These are phyloP conservation scores for Schizonepeta tenuifolia DNA, from an alignment of 257 asterid species.

Conservation along the genomic window DNA sequence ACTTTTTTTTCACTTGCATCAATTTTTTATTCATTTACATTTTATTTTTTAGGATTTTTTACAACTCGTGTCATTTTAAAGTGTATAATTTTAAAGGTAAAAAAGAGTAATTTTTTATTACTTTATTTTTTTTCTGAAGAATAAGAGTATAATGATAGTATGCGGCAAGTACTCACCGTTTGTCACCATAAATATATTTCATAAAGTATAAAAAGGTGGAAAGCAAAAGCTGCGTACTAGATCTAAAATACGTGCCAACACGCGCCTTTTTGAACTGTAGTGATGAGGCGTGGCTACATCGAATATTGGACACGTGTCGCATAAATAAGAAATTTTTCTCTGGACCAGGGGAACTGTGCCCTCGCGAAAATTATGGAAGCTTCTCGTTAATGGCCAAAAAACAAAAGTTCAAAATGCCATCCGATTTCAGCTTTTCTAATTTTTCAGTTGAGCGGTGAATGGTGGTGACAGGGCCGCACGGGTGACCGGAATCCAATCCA, in stretches of 20 bases:
- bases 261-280: not conserved
- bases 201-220: not conserved
- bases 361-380: not conserved
- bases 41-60: no score
- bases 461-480: no score
- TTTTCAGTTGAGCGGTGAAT: no score
- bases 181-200: not conserved
- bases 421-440: not conserved
- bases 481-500: no score
- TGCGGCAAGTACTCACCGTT: conserved; percentile 14
- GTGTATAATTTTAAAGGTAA: no score
- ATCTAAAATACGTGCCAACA: not conserved
- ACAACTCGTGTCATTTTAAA: no score
- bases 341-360: not conserved
- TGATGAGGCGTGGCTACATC: not conserved
- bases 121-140: no score
- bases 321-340: not conserved
- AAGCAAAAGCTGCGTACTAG: not conserved
- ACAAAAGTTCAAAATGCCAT: not conserved
- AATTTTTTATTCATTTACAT: no score
- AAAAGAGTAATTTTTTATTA: no score
- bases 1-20: no score
- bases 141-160: conserved; percentile 2
- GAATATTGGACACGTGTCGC: not conserved
- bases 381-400: not conserved